These are phyloP conservation scores for Casaregolazyma suthepensis DNA, from an alignment of 1,139 yeast genomes.

Conservation along the genomic window DNA sequence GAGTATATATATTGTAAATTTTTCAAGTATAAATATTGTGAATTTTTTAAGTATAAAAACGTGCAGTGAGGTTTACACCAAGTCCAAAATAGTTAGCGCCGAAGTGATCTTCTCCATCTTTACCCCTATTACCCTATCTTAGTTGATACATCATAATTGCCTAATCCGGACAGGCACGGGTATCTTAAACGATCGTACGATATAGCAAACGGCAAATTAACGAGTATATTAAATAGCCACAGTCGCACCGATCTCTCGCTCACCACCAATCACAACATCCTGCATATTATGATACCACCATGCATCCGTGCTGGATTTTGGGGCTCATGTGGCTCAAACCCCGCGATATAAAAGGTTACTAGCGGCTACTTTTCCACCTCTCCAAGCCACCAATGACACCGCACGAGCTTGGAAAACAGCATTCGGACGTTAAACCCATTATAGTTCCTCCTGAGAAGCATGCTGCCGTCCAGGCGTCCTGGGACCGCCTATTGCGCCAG, in stretches of 20 bases:
- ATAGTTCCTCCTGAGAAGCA: slow-evolving; percentile 6
- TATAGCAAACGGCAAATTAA: background rate
- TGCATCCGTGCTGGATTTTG: background rate
- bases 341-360: background rate
- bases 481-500: slow-evolving; percentile 5
- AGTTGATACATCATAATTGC: background rate
- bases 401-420: slow-evolving; percentile 2
- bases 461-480: slow-evolving; percentile 2
- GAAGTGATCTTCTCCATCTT: too few species aligned
- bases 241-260: background rate
- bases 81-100: too few species aligned
- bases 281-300: background rate
- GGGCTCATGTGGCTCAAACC: background rate
- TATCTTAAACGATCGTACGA: background rate
- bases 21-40: background rate
- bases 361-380: background rate
- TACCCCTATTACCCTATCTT: background rate
- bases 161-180: background rate
- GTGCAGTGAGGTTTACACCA: too few species aligned
- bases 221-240: background rate
- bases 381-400: background rate
- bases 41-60: too few species aligned
- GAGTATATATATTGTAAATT: too few species aligned
- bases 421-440: slow-evolving; percentile 4
- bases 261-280: background rate